Evolutionary conservation across 1,284 basidiomycete genomes (phyloP).

Genomic region (Cystobasidium slooffiae): DNA sequence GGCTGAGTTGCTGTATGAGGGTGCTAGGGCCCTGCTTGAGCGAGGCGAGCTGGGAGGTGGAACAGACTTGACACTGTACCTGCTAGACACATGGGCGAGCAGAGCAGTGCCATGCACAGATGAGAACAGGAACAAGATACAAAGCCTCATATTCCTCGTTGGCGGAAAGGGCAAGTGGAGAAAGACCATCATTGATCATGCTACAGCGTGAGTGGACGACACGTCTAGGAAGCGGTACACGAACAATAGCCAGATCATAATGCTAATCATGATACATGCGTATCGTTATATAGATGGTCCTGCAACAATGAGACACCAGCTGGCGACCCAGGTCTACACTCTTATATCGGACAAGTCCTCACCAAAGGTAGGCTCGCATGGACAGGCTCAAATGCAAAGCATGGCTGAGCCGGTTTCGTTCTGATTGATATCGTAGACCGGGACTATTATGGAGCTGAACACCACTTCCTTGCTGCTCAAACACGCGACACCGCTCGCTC

Average conservation of each 20-base stretch:
- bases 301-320: conserved; percentile 73
- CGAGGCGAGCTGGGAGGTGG: conserved; percentile 84
- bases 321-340: conserved; percentile 81
- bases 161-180: conserved; percentile 76
- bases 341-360: conserved; percentile 83
- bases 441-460: conserved; percentile 72
- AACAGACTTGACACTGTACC: conserved; percentile 74
- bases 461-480: conserved; percentile 78
- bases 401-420: neutral
- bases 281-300: conserved; percentile 69
- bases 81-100: conserved; percentile 78
- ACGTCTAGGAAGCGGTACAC: neutral
- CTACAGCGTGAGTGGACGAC: conserved; percentile 68
- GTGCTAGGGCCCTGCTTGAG: conserved; percentile 80
- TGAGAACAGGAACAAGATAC: conserved; percentile 66
- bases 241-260: too few relatives aligned
- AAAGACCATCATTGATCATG: conserved; percentile 75
- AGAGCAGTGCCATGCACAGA: conserved; percentile 74
- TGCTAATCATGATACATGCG: too few relatives aligned
- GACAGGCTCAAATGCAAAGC: neutral
- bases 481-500: conserved; percentile 82
- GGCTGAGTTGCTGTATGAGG: conserved; percentile 85
- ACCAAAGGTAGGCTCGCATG: conserved; percentile 70
- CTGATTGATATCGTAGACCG: conserved; percentile 64
- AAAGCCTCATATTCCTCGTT: conserved; percentile 77